Conservation (phyloP, 164 flowering plant species). For the Aristolochia contorta region DNA sequence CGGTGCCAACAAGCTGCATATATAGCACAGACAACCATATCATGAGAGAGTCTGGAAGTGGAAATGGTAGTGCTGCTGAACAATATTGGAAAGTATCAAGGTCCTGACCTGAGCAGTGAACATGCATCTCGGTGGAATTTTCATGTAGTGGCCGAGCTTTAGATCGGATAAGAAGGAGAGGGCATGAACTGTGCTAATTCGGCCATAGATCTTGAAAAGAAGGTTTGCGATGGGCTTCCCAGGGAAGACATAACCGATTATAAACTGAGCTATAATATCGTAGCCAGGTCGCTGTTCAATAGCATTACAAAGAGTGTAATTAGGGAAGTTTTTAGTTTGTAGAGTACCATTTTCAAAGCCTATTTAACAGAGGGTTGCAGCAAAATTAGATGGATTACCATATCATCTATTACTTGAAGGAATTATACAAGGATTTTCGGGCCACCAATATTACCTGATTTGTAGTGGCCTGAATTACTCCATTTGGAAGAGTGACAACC, state of each 20-base stretch:
- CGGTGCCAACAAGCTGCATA: constrained; percentile 71
- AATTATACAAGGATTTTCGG: neutral
- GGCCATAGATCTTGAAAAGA: constrained; percentile 91
- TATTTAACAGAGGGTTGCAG: too few species aligned
- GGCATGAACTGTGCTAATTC: constrained; percentile 89
- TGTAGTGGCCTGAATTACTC: constrained; percentile 96
- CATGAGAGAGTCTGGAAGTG: neutral
- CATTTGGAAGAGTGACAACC: constrained; percentile 82
- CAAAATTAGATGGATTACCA: neutral
- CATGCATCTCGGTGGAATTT: constrained; percentile 93
- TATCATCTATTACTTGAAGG: neutral
- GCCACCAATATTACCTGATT: constrained; percentile 62
- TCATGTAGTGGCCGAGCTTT: constrained; percentile 97
- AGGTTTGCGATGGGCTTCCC: constrained; percentile 92
- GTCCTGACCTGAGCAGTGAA: constrained; percentile 72
- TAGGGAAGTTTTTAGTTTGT: too few species aligned
- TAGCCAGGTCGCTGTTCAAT: constrained; percentile 87
- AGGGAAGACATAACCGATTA: constrained; percentile 70
- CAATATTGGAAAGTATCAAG: neutral
- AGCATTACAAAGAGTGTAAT: neutral
- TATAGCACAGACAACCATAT: neutral
- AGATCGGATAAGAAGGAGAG: constrained; percentile 89
- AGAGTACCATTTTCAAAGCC: too few species aligned
- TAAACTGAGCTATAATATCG: constrained; percentile 90
- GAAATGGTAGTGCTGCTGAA: neutral